These are phyloP conservation scores for Croton setiger DNA, from an alignment of 441 rosid genomes.

Conservation along the genomic window DNA sequence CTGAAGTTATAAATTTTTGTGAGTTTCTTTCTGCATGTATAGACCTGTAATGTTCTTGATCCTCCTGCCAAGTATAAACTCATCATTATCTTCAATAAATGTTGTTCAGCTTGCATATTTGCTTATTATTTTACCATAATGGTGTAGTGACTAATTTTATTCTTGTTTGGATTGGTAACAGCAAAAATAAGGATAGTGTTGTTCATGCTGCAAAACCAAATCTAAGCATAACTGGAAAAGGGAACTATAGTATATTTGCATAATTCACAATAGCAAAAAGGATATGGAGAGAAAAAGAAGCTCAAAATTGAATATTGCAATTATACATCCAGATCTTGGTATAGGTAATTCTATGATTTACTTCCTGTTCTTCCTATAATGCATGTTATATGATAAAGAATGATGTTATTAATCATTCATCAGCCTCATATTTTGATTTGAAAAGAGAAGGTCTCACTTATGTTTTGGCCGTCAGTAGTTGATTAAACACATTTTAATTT, in stretches of 20 bases:
- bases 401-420: background rate
- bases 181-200: too few species aligned
- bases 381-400: background rate
- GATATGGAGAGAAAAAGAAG: constrained; percentile 39
- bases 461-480: background rate
- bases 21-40: too few species aligned
- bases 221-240: background rate
- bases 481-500: background rate
- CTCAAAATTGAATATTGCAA: constrained; percentile 61
- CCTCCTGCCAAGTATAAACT: too few species aligned
- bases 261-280: background rate
- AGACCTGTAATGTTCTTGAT: too few species aligned
- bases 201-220: background rate
- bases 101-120: too few species aligned
- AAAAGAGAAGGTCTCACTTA: background rate
- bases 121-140: too few species aligned
- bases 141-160: too few species aligned
- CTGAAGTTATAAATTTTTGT: too few species aligned
- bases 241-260: background rate
- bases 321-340: constrained; percentile 82
- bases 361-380: background rate
- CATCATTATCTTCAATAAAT: too few species aligned
- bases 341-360: constrained; percentile 37
- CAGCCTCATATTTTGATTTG: background rate
- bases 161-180: too few species aligned